Percentiles rank a stretch among this genome's conserved stretches.
phyloP scores from a whole-genome alignment of 2,329 filamentous ascomycete species.

The Fusarium proliferatum region DNA sequence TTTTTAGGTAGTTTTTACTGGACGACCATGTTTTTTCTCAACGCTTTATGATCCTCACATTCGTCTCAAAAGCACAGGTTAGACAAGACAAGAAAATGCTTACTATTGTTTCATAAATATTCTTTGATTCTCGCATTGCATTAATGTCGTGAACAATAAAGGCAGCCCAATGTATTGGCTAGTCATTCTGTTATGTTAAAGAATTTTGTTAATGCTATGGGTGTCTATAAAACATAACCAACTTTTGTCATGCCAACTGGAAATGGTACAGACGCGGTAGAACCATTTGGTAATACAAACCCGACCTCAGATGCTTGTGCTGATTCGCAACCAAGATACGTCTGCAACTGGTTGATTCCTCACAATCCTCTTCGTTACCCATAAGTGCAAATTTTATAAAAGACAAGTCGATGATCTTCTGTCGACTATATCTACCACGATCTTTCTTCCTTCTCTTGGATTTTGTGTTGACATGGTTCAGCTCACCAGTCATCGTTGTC shows the following conservation, averaged over 20 bases:
- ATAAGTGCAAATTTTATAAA: constrained; percentile 11
- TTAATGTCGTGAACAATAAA: not conserved
- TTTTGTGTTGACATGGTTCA: constrained; percentile 1
- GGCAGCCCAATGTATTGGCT: not conserved
- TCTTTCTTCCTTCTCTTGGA: constrained; percentile 24
- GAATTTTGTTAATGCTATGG: constrained; percentile 34
- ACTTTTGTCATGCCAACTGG: constrained; percentile 22
- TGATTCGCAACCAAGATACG: constrained; percentile 9
- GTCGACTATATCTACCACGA: constrained; percentile 7
- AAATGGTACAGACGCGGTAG: constrained; percentile 28
- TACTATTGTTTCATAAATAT: constrained; percentile 32
- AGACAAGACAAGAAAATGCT: constrained; percentile 45
- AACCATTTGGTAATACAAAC: constrained; percentile 2
- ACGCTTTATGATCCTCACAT: constrained; percentile 39
- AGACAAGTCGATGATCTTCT: constrained; percentile 16
- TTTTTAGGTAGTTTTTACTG: constrained; percentile 31
- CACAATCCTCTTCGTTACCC: constrained; percentile 6
- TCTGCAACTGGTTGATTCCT: constrained; percentile 1
- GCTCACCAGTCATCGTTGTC: constrained; percentile 79
- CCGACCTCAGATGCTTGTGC: constrained; percentile 8
- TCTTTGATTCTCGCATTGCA: constrained; percentile 19
- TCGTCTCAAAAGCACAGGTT: constrained; percentile 42
- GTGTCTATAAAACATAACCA: constrained; percentile 30
- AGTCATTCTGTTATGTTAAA: constrained; percentile 11
- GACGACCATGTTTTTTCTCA: constrained; percentile 42